A percentile compares a stretch with the other conserved stretches of the same genome.
phyloP scores from a whole-genome alignment of 2,329 filamentous ascomycete species.

The Talaromyces sp. region DNA sequence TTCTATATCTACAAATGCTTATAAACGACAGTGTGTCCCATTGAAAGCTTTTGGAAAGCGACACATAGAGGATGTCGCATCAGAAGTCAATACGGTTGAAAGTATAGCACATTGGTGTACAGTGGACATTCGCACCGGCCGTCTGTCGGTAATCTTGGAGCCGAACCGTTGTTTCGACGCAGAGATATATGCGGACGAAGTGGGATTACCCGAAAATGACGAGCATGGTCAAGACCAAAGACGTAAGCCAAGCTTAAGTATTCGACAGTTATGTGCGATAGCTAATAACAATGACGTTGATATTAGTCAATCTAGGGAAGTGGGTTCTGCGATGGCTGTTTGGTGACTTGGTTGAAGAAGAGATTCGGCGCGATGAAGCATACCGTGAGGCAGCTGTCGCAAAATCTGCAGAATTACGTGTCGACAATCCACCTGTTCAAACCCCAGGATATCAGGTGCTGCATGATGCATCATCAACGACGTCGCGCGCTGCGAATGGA shows the following conservation, averaged over 20 bases:
- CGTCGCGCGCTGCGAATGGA: conserved; percentile 59
- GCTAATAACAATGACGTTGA: background rate
- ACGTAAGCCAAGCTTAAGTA: conserved; percentile 52
- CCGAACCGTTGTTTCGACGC: conserved; percentile 96
- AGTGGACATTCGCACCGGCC: conserved; percentile 87
- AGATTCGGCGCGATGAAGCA: conserved; percentile 73
- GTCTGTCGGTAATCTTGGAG: conserved; percentile 83
- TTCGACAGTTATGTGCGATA: background rate
- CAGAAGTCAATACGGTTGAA: conserved; percentile 78
- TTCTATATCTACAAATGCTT: conserved; percentile 14
- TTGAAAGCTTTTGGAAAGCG: conserved; percentile 91
- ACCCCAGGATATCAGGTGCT: conserved; percentile 3
- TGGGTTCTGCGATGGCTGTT: conserved; percentile 95
- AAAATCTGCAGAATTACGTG: conserved; percentile 49
- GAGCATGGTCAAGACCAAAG: conserved; percentile 90
- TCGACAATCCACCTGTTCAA: conserved; percentile 8
- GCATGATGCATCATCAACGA: conserved; percentile 31
- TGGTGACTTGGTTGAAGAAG: conserved; percentile 80
- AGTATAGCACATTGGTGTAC: conserved; percentile 95
- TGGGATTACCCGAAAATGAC: conserved; percentile 65
- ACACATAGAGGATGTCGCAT: conserved; percentile 86
- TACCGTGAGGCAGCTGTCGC: conserved; percentile 66
- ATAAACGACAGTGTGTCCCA: conserved; percentile 63
- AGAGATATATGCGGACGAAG: conserved; percentile 92
- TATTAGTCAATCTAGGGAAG: conserved; percentile 83